Evolutionary conservation across 1,139 yeast genomes (phyloP).

Genomic region (Blastobotrys ciferrii): DNA sequence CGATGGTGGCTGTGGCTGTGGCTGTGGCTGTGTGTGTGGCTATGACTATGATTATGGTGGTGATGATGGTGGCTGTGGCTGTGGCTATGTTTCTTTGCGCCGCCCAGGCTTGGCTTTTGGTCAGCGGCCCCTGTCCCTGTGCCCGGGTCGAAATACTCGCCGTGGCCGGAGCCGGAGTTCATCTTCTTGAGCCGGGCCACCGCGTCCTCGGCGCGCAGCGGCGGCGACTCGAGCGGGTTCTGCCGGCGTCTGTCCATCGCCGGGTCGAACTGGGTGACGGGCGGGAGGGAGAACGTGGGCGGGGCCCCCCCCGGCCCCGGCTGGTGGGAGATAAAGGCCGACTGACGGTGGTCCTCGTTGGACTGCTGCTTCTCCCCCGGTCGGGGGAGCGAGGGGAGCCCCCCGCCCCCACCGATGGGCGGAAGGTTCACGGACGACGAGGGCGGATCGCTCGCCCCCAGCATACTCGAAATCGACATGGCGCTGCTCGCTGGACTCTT

Average conservation of each 20-base stretch:
- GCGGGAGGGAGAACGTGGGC: constrained; percentile 24
- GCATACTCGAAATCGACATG: constrained; percentile 18
- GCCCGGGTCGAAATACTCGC: constrained; percentile 4
- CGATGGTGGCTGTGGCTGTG: constrained; percentile 19
- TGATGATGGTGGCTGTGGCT: constrained; percentile 18
- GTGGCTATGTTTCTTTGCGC: constrained; percentile 8
- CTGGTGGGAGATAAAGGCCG: constrained; percentile 4
- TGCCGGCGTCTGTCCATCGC: constrained; percentile 26
- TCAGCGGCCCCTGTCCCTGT: constrained; percentile 14
- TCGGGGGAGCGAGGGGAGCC: background rate
- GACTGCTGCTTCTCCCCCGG: background rate
- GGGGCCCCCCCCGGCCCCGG: background rate
- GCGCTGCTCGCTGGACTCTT: constrained; percentile 2
- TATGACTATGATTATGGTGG: constrained; percentile 27
- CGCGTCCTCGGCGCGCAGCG: constrained; percentile 36
- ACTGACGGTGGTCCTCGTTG: constrained; percentile 7
- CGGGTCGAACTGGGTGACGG: constrained; percentile 25
- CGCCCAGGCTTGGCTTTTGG: constrained; percentile 6
- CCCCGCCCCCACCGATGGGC: background rate
- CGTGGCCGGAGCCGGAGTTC: constrained; percentile 7
- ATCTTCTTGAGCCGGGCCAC: constrained; percentile 33
- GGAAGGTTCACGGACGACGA: constrained; percentile 2
- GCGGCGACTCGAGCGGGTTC: constrained; percentile 25
- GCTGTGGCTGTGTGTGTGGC: constrained; percentile 21
- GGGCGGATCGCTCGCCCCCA: constrained; percentile 10